These are phyloP conservation scores for Vicia villosa DNA, from an alignment of 306 rosid genomes.

Conservation along the genomic window DNA sequence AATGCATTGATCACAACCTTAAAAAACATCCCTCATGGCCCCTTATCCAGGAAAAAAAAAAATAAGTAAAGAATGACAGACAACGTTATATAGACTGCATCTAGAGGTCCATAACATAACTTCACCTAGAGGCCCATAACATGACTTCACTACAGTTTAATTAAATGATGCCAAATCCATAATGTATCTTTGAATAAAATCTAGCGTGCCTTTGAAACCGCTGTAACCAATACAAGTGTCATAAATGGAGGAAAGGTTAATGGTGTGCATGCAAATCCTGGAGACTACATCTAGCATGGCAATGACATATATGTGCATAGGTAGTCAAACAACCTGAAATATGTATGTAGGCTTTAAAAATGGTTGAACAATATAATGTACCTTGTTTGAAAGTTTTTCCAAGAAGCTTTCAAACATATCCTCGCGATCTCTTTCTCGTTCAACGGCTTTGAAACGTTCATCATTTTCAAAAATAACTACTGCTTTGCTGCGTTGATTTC, in stretches of 20 bases:
- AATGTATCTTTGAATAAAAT: constrained; percentile 13
- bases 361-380: constrained; percentile 29
- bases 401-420: constrained; percentile 75
- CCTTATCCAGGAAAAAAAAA: background rate
- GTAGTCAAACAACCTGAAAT: constrained; percentile 28
- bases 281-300: constrained; percentile 21
- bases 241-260: background rate
- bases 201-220: constrained; percentile 16
- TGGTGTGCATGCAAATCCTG: background rate
- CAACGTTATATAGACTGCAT: background rate
- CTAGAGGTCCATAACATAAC: background rate
- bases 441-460: constrained; percentile 85
- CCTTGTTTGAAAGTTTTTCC: constrained; percentile 78
- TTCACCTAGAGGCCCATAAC: constrained; percentile 1
- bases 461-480: constrained; percentile 73
- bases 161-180: constrained; percentile 1
- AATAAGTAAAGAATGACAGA: too few relatives aligned
- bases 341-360: constrained; percentile 16
- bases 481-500: constrained; percentile 66
- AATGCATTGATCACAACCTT: constrained; percentile 1
- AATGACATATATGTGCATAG: constrained; percentile 8
- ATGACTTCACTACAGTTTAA: constrained; percentile 14
- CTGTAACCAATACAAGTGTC: background rate
- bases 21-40: background rate
- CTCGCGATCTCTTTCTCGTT: constrained; percentile 86